phyloP scores from a whole-genome alignment of 768 basidiomycete genomes.

The Rubroboletus pulcherrimus region DNA sequence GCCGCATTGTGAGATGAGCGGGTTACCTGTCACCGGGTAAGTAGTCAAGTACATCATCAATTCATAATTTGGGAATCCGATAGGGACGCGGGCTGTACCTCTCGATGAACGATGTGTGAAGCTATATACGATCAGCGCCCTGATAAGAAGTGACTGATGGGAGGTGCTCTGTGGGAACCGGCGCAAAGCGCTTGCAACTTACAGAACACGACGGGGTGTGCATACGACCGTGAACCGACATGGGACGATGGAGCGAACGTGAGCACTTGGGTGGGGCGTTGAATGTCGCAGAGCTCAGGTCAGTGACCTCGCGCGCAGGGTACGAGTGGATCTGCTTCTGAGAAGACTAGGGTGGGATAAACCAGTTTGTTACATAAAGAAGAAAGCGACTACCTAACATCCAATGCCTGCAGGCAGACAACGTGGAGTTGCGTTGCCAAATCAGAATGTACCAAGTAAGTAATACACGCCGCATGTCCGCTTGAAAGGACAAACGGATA shows the following conservation, averaged over 20 bases:
- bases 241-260: neutral
- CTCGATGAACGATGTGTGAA: constrained; percentile 30
- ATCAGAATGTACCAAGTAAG: constrained; percentile 45
- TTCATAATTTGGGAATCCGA: constrained; percentile 28
- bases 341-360: constrained; percentile 12
- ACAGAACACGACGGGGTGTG: constrained; percentile 9
- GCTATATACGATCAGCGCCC: constrained; percentile 36
- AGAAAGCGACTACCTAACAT: constrained; percentile 38
- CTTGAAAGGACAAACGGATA: constrained; percentile 42
- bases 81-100: constrained; percentile 27
- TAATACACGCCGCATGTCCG: constrained; percentile 32
- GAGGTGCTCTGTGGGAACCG: constrained; percentile 33
- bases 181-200: constrained; percentile 8
- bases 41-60: constrained; percentile 15
- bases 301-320: neutral
- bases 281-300: neutral
- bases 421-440: constrained; percentile 52
- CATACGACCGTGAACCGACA: neutral
- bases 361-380: constrained; percentile 41
- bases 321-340: neutral
- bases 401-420: constrained; percentile 72
- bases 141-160: constrained; percentile 55
- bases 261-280: neutral
- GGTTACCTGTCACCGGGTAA: constrained; percentile 22
- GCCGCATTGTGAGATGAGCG: constrained; percentile 18